Evolutionary conservation across 352 stramenopile genomes (phyloP).

Genomic region (Phytophthora europaea): DNA sequence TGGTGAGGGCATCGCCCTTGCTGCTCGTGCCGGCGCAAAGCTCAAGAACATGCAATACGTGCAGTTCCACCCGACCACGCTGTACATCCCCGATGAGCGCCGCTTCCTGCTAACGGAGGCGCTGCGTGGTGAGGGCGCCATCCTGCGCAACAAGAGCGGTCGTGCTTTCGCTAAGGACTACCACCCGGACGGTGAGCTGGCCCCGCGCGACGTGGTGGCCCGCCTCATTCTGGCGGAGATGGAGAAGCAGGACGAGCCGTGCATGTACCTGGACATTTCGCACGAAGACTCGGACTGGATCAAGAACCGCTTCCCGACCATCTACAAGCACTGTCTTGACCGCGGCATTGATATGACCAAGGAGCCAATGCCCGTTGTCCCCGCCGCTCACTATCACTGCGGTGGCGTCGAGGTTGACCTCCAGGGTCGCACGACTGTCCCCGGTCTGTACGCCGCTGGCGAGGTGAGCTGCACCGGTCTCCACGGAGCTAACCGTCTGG

Average conservation of each 20-base stretch:
- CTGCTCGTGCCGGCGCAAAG: constrained; percentile 72
- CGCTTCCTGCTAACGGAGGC: constrained; percentile 96
- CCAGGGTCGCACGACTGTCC: constrained; percentile 82
- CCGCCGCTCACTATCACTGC: constrained; percentile 96
- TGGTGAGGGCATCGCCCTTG: constrained; percentile 83
- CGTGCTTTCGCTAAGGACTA: constrained; percentile 94
- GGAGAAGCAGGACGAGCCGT: constrained; percentile 81
- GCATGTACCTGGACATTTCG: constrained; percentile 95
- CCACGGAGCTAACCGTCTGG: constrained; percentile 95
- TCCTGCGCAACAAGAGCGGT: constrained; percentile 83
- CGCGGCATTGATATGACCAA: constrained; percentile 94
- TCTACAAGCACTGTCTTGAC: constrained; percentile 83
- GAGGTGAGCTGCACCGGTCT: constrained; percentile 96
- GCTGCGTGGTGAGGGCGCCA: constrained; percentile 92
- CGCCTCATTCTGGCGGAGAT: constrained; percentile 94
- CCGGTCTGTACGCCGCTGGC: constrained; percentile 91
- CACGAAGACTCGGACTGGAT: constrained; percentile 92
- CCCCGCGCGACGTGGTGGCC: constrained; percentile 94
- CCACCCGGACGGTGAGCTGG: constrained; percentile 93
- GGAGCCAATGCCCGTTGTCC: constrained; percentile 91
- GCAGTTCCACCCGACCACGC: constrained; percentile 96
- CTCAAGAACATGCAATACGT: constrained; percentile 97
- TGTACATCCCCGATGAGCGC: constrained; percentile 92
- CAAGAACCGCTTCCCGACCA: constrained; percentile 86
- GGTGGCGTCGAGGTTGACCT: constrained; percentile 93